Conservation (phyloP, 257 asterid genomes). For the Solanum megistacrolobum region DNA sequence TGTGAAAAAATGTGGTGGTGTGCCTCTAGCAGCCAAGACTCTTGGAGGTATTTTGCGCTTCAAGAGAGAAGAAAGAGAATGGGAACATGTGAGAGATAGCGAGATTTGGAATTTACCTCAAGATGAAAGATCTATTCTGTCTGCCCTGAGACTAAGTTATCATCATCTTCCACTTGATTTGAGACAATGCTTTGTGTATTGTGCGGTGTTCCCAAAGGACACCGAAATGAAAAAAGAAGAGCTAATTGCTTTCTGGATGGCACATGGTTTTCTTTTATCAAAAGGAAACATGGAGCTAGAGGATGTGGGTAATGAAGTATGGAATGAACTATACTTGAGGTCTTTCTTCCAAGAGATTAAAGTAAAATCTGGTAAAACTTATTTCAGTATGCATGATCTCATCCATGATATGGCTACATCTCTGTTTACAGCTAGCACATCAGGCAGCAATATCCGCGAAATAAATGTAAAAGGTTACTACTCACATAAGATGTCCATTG, state of each 20-base stretch:
- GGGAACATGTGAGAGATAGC: background rate
- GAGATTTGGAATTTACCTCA: background rate
- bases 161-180: background rate
- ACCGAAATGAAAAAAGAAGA: background rate
- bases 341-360: conserved; percentile 10
- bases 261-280: background rate
- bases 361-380: background rate
- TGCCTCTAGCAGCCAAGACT: conserved; percentile 18
- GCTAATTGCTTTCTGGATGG: conserved; percentile 15
- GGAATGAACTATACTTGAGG: conserved; percentile 7
- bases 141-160: background rate
- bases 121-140: background rate
- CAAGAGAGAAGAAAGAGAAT: background rate
- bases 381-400: conserved; percentile 14
- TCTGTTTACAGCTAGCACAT: background rate
- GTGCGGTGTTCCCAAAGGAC: conserved; percentile 17
- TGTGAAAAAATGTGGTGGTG: conserved; percentile 12
- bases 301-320: background rate
- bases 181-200: conserved; percentile 17
- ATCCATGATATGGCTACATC: conserved; percentile 15
- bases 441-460: background rate
- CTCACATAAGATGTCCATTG: background rate
- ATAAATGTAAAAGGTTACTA: background rate
- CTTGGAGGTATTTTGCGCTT: conserved; percentile 15
- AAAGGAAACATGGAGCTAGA: background rate